Evolutionary conservation across 352 stramenopile genomes (phyloP), one percentile per base, ranked within the genome.

Genomic region (Peronospora belbahrii): DNA sequence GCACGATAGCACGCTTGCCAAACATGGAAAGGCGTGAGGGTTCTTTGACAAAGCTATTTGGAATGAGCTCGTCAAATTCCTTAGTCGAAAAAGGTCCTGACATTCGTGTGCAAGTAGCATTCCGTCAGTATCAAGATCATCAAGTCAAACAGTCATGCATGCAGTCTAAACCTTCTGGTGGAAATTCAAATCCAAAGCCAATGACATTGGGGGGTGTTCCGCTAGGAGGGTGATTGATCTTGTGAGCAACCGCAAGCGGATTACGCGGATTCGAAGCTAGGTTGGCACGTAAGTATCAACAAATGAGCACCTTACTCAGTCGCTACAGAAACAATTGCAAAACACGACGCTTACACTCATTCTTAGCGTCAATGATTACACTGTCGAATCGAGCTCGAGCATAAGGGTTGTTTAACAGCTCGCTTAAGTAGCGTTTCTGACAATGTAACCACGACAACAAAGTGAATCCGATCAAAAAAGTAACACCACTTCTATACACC

Each of bases 281-380:
- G 38, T 40, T 13, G 35, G 2, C 15, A 31, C n/a, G 47, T 11
- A 40, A 39, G 40, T 27, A 23, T 63, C 14, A 67, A 38, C 14
- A 7, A 32, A 31, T 7, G 10, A 37, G 30, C 1, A 36, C 1
- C 3, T 9, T 17, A n/a, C n/a, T n/a, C n/a, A n/a, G n/a, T n/a
- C n/a, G n/a, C n/a, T n/a, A 27, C 4, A 42, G 30, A 25, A 5
- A 6, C 0, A 49, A n/a, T 19, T 17, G 6, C 13, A 40, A 34
- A 28, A 22, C 13, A 45, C 22, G 22, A 28, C 24, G 15, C 70
- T 30, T 52, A 93, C 82, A 64, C 40, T 83, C 73, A 48, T 83
- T 74, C 45, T 88, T 89, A 34, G 73, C 82, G 31, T 94, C 73
- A 48, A 94, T 91, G 39, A 94, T 84, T 13, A 87, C 74, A 60